These are phyloP conservation scores for Lachnellula suecica DNA, from an alignment of 2,329 filamentous ascomycete species.

Conservation along the genomic window DNA sequence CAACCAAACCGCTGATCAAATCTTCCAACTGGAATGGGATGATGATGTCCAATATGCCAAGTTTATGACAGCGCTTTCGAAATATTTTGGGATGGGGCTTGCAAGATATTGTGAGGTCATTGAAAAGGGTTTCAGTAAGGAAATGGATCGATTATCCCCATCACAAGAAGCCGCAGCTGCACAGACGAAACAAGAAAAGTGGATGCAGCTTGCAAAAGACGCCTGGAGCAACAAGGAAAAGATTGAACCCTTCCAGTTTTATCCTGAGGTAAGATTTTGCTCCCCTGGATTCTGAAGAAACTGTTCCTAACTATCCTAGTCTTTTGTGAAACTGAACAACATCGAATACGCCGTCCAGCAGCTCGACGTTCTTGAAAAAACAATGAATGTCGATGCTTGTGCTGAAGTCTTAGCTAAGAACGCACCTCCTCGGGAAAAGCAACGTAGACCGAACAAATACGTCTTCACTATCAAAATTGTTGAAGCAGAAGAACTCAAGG, in stretches of 20 bases:
- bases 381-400: conserved; percentile 89
- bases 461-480: conserved; percentile 99
- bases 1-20: conserved; percentile 85
- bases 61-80: conserved; percentile 93
- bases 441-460: conserved; percentile 77
- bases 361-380: conserved; percentile 84
- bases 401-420: conserved; percentile 77
- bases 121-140: conserved; percentile 79
- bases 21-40: conserved; percentile 85
- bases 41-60: conserved; percentile 92
- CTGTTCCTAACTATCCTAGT: conserved; percentile 50
- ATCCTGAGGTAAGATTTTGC: conserved; percentile 68
- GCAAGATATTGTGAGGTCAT: conserved; percentile 89
- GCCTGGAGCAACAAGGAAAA: conserved; percentile 90
- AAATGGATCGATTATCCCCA: conserved; percentile 90
- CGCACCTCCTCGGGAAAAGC: conserved; percentile 65
- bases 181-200: conserved; percentile 86
- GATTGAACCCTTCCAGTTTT: conserved; percentile 95
- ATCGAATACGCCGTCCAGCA: conserved; percentile 93
- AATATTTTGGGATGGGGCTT: conserved; percentile 79
- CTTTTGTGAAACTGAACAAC: conserved; percentile 96
- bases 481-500: conserved; percentile 94
- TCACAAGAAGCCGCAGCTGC: conserved; percentile 78
- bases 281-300: conserved; percentile 30
- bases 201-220: conserved; percentile 90